phyloP scores from a whole-genome alignment of 2,329 filamentous ascomycete species.

The Tolypocladium guangdongense region DNA sequence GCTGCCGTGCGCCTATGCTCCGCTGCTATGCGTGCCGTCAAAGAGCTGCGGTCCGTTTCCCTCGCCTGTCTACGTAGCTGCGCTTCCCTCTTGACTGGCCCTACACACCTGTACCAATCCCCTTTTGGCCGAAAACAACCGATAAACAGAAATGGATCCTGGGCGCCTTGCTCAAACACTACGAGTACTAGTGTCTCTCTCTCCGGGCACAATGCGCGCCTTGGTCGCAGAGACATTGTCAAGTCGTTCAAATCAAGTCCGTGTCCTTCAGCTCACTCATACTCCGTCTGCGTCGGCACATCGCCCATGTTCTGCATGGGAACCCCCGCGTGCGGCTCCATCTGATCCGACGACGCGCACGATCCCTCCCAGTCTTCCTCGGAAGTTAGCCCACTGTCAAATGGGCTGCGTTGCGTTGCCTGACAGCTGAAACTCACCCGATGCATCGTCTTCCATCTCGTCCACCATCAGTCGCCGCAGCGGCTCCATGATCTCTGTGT shows the following conservation, averaged over 20 bases:
- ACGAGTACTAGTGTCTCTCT: neutral
- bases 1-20: constrained; percentile 3
- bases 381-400: neutral
- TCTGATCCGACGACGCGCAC: constrained; percentile 41
- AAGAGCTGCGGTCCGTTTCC: neutral
- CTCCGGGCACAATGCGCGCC: neutral
- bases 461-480: constrained; percentile 46
- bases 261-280: constrained; percentile 27
- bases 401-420: neutral
- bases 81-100: neutral
- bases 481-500: constrained; percentile 29
- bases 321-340: constrained; percentile 38
- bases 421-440: constrained; percentile 34
- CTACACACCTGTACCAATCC: neutral
- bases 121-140: neutral
- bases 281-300: neutral
- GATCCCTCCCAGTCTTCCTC: constrained; percentile 43
- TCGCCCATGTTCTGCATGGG: constrained; percentile 24
- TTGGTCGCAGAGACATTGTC: neutral
- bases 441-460: constrained; percentile 46
- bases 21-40: constrained; percentile 1
- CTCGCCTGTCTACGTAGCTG: neutral
- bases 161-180: constrained; percentile 4
- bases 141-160: neutral
- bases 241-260: constrained; percentile 13